Conservation (phyloP, 2,329 filamentous ascomycete genomes). For the Neurospora crassa region DNA sequence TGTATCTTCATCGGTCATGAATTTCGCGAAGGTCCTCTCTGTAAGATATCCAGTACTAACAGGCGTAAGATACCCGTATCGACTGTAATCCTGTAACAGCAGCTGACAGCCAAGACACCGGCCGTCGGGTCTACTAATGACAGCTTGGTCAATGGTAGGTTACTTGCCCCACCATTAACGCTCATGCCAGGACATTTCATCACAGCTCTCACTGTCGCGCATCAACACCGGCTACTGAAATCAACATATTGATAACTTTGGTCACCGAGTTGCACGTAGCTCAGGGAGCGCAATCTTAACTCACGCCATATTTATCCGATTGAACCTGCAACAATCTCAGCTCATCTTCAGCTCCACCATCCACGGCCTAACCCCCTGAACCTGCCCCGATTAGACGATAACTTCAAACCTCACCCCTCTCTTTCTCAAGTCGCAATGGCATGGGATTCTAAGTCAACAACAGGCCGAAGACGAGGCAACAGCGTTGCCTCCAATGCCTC, state of each 20-base stretch:
- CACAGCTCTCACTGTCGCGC: background rate
- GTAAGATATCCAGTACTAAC: background rate
- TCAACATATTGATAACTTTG: background rate
- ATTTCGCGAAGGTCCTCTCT: background rate
- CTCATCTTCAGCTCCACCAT: background rate
- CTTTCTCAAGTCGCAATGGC: conserved; percentile 21
- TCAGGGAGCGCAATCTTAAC: background rate
- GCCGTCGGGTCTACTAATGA: background rate
- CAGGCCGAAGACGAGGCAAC: conserved; percentile 34
- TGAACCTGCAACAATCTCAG: background rate
- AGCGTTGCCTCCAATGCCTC: conserved; percentile 29
- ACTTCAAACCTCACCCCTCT: background rate
- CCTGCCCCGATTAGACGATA: background rate
- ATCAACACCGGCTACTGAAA: background rate
- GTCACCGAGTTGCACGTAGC: background rate
- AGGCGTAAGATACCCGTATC: background rate
- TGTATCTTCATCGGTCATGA: background rate
- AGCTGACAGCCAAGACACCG: background rate
- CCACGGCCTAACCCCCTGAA: background rate
- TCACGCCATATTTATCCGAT: background rate
- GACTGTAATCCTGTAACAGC: background rate
- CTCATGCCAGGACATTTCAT: background rate
- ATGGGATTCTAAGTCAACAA: conserved; percentile 28
- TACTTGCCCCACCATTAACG: background rate
- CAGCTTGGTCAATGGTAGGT: background rate